These are phyloP conservation scores for Botryobasidium botryosum DNA, from an alignment of 768 basidiomycete genomes.

Conservation along the genomic window DNA sequence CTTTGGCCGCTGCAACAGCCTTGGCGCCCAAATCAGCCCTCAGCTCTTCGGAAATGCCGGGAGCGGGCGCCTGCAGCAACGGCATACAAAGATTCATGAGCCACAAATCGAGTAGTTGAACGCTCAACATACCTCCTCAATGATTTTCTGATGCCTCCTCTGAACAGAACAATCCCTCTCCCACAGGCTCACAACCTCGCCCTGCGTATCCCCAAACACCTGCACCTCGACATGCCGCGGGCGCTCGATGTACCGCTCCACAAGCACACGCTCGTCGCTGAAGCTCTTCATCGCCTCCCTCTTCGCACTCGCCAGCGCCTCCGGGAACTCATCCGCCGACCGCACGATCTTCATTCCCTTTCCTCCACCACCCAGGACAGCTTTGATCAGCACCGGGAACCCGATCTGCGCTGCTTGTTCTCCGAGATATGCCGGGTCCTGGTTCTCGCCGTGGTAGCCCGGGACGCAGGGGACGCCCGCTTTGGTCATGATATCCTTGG, in stretches of 20 bases:
- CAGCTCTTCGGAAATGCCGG: conserved; percentile 63
- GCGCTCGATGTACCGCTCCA: conserved; percentile 76
- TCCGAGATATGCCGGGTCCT: conserved; percentile 54
- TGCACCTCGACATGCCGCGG: conserved; percentile 92
- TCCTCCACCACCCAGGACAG: conserved; percentile 89
- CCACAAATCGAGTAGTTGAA: not conserved
- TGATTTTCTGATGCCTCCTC: conserved; percentile 87
- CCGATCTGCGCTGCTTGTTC: conserved; percentile 58
- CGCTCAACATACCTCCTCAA: conserved; percentile 50
- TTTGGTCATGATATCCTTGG: conserved; percentile 85
- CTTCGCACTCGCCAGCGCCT: conserved; percentile 71
- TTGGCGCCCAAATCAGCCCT: conserved; percentile 69
- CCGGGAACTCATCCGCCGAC: conserved; percentile 49
- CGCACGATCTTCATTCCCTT: conserved; percentile 86
- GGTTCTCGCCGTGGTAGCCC: conserved; percentile 77
- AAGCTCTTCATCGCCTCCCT: conserved; percentile 81
- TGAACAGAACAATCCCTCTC: conserved; percentile 90
- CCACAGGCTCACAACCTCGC: conserved; percentile 86
- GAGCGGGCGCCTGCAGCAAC: conserved; percentile 63
- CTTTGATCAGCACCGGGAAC: conserved; percentile 89
- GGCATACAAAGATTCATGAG: not conserved
- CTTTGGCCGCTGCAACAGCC: conserved; percentile 82
- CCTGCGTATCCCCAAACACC: conserved; percentile 71
- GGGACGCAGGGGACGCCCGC: conserved; percentile 89
- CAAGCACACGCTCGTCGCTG: conserved; percentile 68